phyloP scores from a whole-genome alignment of 1,284 basidiomycete genomes.

The Pholiota adiposa region DNA sequence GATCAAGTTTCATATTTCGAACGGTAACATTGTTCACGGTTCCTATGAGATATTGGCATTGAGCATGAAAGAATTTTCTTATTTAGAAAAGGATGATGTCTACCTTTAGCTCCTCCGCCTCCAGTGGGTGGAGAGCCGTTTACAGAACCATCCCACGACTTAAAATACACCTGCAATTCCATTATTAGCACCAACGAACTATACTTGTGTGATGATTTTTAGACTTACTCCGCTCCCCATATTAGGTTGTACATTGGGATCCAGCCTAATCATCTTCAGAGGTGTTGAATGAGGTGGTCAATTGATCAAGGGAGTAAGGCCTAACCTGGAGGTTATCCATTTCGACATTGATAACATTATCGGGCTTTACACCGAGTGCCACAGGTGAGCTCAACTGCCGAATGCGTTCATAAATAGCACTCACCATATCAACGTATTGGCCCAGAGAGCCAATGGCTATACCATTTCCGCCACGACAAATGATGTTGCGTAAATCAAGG shows the following conservation, averaged over 20 bases:
- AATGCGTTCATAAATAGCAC: slow-evolving; percentile 14
- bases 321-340: slow-evolving; percentile 54
- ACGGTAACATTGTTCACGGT: slow-evolving; percentile 53
- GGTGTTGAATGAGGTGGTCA: not conserved
- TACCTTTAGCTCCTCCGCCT: slow-evolving; percentile 62
- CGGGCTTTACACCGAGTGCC: slow-evolving; percentile 37
- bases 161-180: slow-evolving; percentile 57
- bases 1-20: slow-evolving; percentile 50
- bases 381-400: too few species aligned
- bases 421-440: slow-evolving; percentile 59
- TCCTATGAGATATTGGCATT: slow-evolving; percentile 34
- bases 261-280: slow-evolving; percentile 48
- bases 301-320: not conserved
- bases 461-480: slow-evolving; percentile 66
- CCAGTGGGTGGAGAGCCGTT: slow-evolving; percentile 64
- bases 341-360: slow-evolving; percentile 60
- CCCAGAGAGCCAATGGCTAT: slow-evolving; percentile 68
- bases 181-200: not conserved
- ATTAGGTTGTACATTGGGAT: slow-evolving; percentile 54
- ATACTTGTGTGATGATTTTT: not conserved
- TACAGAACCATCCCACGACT: slow-evolving; percentile 61
- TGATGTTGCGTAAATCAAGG: slow-evolving; percentile 52
- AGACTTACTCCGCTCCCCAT: slow-evolving; percentile 53
- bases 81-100: not conserved
- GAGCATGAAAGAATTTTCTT: not conserved